Percentiles rank a stretch among this genome's conserved stretches.
Conservation (phyloP, 1,284 basidiomycete genomes). For the Boletellus sp. region DNA sequence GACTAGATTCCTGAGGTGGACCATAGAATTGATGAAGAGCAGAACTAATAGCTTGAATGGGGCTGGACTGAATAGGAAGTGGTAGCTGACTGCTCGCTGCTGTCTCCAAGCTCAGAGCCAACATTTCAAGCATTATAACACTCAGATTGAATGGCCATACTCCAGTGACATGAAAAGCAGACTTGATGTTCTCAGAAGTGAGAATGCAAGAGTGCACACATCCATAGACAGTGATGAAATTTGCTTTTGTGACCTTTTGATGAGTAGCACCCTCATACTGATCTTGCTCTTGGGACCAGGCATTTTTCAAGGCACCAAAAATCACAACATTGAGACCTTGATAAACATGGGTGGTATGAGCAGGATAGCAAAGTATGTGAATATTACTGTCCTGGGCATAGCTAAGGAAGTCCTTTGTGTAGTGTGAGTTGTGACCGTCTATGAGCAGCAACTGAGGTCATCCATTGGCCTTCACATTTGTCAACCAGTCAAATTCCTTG, state of each 20-base stretch:
- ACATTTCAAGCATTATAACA: neutral
- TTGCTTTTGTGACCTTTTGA: neutral
- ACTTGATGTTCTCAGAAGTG: neutral
- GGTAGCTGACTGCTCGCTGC: neutral
- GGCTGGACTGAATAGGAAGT: neutral
- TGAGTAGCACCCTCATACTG: neutral
- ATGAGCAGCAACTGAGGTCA: neutral
- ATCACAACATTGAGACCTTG: neutral
- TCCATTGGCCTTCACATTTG: neutral
- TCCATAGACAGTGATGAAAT: neutral
- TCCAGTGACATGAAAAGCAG: neutral
- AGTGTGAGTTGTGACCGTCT: neutral
- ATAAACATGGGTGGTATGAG: neutral
- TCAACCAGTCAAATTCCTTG: neutral
- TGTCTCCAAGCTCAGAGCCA: neutral
- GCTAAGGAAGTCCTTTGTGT: neutral
- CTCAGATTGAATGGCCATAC: neutral
- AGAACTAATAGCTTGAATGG: neutral
- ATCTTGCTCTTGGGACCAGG: neutral
- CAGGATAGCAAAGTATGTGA: neutral
- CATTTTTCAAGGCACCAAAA: neutral
- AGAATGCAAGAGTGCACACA: neutral
- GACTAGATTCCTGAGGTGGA: too few species aligned
- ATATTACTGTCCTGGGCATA: neutral
- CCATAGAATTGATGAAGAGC: too few species aligned